phyloP scores from a whole-genome alignment of 805 yeast species.

The Ogataea chonburiensis region DNA sequence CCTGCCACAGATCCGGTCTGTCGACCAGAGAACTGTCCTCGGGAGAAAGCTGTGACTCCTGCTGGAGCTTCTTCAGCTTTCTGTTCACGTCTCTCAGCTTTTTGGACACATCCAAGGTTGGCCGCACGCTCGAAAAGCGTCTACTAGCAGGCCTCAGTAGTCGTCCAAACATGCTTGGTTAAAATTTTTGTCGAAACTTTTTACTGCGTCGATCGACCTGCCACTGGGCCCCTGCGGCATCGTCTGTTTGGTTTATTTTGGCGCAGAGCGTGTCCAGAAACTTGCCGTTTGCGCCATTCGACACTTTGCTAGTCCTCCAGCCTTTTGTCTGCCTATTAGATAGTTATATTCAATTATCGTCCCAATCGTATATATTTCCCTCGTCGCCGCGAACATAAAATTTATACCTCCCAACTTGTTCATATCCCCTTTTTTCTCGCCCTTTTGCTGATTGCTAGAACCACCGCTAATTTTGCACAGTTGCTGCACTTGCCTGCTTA shows the following conservation, averaged over 20 bases:
- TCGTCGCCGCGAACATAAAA: conserved; percentile 9
- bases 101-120: conserved; percentile 5
- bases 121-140: conserved; percentile 11
- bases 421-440: conserved; percentile 12
- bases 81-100: conserved; percentile 16
- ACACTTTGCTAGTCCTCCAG: no score
- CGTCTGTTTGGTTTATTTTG: no score
- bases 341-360: no score
- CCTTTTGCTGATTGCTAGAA: conserved; percentile 4
- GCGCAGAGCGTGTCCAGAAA: no score
- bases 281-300: no score
- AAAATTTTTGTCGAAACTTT: conserved; percentile 13
- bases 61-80: conserved; percentile 13
- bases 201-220: conserved; percentile 11
- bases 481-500: background rate
- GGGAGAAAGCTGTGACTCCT: conserved; percentile 17
- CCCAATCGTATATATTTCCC: no score
- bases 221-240: no score
- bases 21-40: conserved; percentile 40
- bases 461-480: background rate
- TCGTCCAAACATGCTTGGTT: conserved; percentile 12
- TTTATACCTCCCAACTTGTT: conserved; percentile 10
- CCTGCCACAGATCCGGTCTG: conserved; percentile 70
- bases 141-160: conserved; percentile 10
- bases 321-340: no score